Evolutionary conservation across 2,329 filamentous ascomycete genomes (phyloP).

Genomic region (Pseudogymnoascus sp.): DNA sequence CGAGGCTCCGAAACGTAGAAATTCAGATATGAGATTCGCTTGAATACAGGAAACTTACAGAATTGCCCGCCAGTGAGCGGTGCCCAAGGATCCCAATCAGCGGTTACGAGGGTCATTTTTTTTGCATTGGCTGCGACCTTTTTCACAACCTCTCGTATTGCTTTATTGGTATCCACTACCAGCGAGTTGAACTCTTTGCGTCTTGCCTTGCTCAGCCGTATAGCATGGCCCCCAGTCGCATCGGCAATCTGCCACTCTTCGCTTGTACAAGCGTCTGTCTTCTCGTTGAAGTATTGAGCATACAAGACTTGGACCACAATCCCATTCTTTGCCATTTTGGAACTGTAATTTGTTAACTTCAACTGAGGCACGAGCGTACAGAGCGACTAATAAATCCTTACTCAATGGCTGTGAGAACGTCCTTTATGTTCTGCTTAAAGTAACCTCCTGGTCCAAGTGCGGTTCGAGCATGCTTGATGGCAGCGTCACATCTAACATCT

Average conservation of each 20-base stretch:
- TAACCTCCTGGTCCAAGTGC: slow-evolving; percentile 21
- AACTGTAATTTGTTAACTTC: slow-evolving; percentile 8
- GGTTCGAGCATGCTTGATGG: slow-evolving; percentile 17
- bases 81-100: slow-evolving; percentile 23
- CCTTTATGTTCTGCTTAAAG: slow-evolving; percentile 23
- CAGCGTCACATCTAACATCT: slow-evolving; percentile 13
- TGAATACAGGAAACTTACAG: too few relatives aligned
- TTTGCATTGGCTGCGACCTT: slow-evolving; percentile 17
- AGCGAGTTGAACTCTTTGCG: slow-evolving; percentile 26
- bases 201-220: too few relatives aligned
- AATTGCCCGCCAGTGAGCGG: slow-evolving; percentile 25
- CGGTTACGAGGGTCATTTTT: slow-evolving; percentile 17
- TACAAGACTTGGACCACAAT: slow-evolving; percentile 26
- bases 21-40: too few relatives aligned
- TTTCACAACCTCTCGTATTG: slow-evolving; percentile 22
- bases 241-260: slow-evolving; percentile 10
- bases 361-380: not conserved
- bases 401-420: slow-evolving; percentile 20
- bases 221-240: too few relatives aligned
- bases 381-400: not conserved
- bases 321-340: slow-evolving; percentile 25
- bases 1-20: too few relatives aligned
- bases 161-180: slow-evolving; percentile 22
- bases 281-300: slow-evolving; percentile 28
- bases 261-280: slow-evolving; percentile 20